Evolutionary conservation across 1,284 basidiomycete genomes (phyloP).

Genomic region (Chondrostereum purpureum): DNA sequence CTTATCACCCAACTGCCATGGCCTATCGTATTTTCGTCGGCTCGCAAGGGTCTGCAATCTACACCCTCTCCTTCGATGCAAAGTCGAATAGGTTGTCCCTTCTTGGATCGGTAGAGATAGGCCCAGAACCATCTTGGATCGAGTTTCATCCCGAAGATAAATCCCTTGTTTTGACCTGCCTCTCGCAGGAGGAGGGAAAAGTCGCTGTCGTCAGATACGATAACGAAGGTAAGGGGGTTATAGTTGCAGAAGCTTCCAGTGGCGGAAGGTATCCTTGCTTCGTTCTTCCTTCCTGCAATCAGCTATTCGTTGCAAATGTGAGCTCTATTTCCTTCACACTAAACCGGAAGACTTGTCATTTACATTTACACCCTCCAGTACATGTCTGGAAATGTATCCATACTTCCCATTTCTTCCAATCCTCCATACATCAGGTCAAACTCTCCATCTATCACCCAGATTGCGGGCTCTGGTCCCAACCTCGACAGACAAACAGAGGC

Average conservation of each 20-base stretch:
- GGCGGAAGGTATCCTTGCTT: constrained; percentile 59
- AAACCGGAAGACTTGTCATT: constrained; percentile 1
- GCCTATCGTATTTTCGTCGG: constrained; percentile 48
- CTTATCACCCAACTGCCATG: constrained; percentile 17
- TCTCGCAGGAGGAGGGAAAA: constrained; percentile 58
- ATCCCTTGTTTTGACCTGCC: constrained; percentile 36
- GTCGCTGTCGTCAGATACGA: constrained; percentile 49
- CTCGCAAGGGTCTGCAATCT: constrained; percentile 57
- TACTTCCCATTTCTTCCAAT: constrained; percentile 41
- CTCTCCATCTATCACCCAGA: constrained; percentile 26
- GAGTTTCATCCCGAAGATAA: constrained; percentile 37
- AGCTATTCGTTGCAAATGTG: constrained; percentile 64
- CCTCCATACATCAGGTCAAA: constrained; percentile 36
- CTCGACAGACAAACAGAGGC: constrained; percentile 52
- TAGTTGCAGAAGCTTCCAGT: constrained; percentile 40
- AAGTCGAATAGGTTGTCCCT: constrained; percentile 33
- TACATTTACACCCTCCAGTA: constrained; percentile 37
- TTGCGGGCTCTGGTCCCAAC: constrained; percentile 53
- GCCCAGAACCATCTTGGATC: constrained; percentile 51
- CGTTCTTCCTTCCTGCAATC: constrained; percentile 40
- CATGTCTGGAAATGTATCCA: constrained; percentile 45
- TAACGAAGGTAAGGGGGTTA: constrained; percentile 34
- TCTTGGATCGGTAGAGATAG: constrained; percentile 41
- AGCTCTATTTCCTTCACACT: constrained; percentile 19
- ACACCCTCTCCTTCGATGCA: constrained; percentile 43